A percentile compares a stretch with the other conserved stretches of the same genome.
Evolutionary conservation across 805 yeast species (phyloP).

Genomic region (Spathaspora arborariae): DNA sequence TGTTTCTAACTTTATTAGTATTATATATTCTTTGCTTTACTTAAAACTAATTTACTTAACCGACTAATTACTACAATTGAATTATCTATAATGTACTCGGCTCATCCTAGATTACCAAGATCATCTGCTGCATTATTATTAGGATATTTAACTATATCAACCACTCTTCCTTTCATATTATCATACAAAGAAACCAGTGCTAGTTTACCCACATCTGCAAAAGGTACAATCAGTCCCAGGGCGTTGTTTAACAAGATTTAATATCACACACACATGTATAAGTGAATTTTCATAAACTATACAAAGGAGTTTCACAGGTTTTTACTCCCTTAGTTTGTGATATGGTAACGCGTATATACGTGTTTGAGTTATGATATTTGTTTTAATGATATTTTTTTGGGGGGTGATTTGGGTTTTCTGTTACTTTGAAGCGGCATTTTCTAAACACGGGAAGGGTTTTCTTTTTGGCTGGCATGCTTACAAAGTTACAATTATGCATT

Average conservation of each 20-base stretch:
- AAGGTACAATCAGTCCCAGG: slow-evolving; percentile 34
- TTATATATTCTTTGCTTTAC: background rate
- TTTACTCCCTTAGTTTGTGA: background rate
- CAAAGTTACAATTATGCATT: background rate
- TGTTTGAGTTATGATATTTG: background rate
- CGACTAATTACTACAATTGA: background rate
- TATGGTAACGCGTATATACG: background rate
- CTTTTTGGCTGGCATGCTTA: background rate
- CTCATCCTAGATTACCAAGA: background rate
- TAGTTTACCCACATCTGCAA: slow-evolving; percentile 16
- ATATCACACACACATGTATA: background rate
- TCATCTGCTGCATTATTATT: slow-evolving; percentile 27
- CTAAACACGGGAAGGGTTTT: background rate
- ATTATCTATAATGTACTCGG: background rate
- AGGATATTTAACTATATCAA: slow-evolving; percentile 36
- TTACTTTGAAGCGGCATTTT: background rate
- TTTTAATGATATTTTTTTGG: background rate
- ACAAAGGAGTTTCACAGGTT: background rate
- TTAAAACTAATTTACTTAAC: background rate
- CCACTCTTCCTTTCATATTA: slow-evolving; percentile 37
- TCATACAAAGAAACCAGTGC: slow-evolving; percentile 33
- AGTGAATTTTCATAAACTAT: background rate
- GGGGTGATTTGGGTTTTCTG: background rate
- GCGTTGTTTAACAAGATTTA: slow-evolving; percentile 33
- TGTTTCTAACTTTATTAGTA: background rate